Conservation (phyloP, 345 rosid species). For the Citropsis articulata region DNA sequence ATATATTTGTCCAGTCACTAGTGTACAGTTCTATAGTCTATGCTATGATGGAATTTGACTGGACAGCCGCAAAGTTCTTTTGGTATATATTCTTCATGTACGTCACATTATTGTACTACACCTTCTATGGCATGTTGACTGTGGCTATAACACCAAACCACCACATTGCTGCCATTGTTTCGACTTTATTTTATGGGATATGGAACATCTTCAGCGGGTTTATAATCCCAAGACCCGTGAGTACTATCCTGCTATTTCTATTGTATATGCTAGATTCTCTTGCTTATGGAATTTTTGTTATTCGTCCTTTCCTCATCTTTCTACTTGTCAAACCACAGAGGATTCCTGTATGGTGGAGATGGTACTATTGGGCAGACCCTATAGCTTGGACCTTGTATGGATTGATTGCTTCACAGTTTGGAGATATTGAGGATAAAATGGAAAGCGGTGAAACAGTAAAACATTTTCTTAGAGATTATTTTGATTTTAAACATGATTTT, state of each 20-base stretch:
- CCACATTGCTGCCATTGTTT: conserved; percentile 35
- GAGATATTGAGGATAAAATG: conserved; percentile 22
- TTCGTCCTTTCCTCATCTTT: background rate
- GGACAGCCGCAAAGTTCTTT: conserved; percentile 32
- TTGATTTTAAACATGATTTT: conserved; percentile 34
- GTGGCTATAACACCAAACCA: conserved; percentile 41
- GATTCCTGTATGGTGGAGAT: conserved; percentile 53
- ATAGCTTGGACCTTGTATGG: conserved; percentile 47
- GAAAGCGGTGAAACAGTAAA: conserved; percentile 22
- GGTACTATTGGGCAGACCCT: conserved; percentile 49
- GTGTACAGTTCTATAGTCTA: conserved; percentile 33
- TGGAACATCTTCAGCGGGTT: conserved; percentile 49
- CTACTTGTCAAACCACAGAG: conserved; percentile 18
- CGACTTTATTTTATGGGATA: conserved; percentile 28
- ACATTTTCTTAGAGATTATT: conserved; percentile 23
- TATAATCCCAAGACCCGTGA: conserved; percentile 34
- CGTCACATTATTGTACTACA: conserved; percentile 44
- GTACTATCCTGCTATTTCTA: background rate
- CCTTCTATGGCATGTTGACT: conserved; percentile 46
- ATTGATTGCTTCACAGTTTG: conserved; percentile 37
- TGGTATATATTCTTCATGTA: conserved; percentile 42
- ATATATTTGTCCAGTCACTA: conserved; percentile 30
- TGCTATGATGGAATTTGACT: conserved; percentile 40
- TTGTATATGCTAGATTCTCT: background rate
- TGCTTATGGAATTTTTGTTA: background rate